Conservation (phyloP, 2,329 filamentous ascomycete genomes). For the Ophiostoma ulmi region DNA sequence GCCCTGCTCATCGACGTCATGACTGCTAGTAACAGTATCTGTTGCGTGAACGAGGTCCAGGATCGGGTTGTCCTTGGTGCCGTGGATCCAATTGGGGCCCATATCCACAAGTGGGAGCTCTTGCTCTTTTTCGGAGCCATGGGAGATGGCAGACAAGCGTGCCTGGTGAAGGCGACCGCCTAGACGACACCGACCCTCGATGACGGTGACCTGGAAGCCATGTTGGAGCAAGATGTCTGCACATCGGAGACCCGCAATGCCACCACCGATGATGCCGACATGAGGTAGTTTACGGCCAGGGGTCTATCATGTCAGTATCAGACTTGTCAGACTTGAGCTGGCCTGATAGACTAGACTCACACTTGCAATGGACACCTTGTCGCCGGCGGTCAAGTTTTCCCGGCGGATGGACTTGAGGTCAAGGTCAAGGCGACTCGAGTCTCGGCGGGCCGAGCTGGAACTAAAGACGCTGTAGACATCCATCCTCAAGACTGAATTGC, state of each 20-base stretch:
- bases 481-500: conserved; percentile 34
- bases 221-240: conserved; percentile 61
- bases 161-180: conserved; percentile 59
- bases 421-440: conserved; percentile 46
- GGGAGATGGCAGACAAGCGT: conserved; percentile 33
- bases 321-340: not conserved
- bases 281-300: conserved; percentile 39
- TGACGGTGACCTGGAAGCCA: conserved; percentile 62
- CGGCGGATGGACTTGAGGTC: conserved; percentile 43
- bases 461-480: conserved; percentile 50
- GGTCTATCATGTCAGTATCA: conserved; percentile 5
- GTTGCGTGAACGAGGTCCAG: conserved; percentile 60
- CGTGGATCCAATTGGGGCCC: conserved; percentile 78
- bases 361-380: not conserved
- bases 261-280: conserved; percentile 64
- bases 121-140: not conserved
- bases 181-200: conserved; percentile 62
- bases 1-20: conserved; percentile 47
- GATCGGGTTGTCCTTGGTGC: conserved; percentile 65
- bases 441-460: conserved; percentile 41
- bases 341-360: not conserved
- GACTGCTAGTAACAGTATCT: conserved; percentile 44
- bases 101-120: conserved; percentile 47
- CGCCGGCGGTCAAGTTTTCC: conserved; percentile 28
- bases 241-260: conserved; percentile 65